Evolutionary conservation across 306 rosid species (phyloP).

Genomic region (Arachis stenosperma): DNA sequence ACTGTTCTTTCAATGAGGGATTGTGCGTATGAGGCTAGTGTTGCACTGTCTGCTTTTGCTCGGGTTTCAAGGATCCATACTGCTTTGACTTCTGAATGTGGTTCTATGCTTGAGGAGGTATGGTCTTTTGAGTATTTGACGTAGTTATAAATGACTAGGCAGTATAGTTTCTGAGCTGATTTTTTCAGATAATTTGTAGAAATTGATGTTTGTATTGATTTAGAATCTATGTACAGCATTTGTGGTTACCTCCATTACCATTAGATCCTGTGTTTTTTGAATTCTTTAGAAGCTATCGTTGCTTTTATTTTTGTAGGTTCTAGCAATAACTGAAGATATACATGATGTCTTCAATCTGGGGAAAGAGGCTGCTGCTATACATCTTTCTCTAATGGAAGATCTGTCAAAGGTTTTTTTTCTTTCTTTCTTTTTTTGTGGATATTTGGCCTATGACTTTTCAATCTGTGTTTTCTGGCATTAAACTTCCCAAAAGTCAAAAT

Average conservation of each 20-base stretch:
- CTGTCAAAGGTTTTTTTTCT: slow-evolving; percentile 68
- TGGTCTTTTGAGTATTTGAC: slow-evolving; percentile 30
- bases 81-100: slow-evolving; percentile 95
- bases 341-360: slow-evolving; percentile 91
- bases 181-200: slow-evolving; percentile 27
- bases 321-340: slow-evolving; percentile 90
- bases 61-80: slow-evolving; percentile 79
- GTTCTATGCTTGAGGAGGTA: slow-evolving; percentile 99
- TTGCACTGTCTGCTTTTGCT: slow-evolving; percentile 69
- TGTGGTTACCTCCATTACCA: slow-evolving; percentile 25
- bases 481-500: slow-evolving; percentile 35
- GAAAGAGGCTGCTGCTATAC: slow-evolving; percentile 86
- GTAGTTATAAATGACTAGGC: slow-evolving; percentile 17
- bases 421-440: slow-evolving; percentile 1
- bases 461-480: slow-evolving; percentile 25
- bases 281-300: slow-evolving; percentile 31
- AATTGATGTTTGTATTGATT: slow-evolving; percentile 17
- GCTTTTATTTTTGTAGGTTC: slow-evolving; percentile 56
- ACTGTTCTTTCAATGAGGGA: slow-evolving; percentile 87
- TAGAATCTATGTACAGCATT: slow-evolving; percentile 17
- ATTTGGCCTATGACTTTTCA: slow-evolving; percentile 10
- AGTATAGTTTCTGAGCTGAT: slow-evolving; percentile 22
- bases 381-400: slow-evolving; percentile 79
- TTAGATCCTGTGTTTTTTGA: slow-evolving; percentile 24
- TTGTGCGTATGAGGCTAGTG: slow-evolving; percentile 77